Percentiles rank a stretch among this genome's conserved stretches.
Conservation (phyloP, 2,329 filamentous ascomycete genomes). For the Aureobasidium sp. region DNA sequence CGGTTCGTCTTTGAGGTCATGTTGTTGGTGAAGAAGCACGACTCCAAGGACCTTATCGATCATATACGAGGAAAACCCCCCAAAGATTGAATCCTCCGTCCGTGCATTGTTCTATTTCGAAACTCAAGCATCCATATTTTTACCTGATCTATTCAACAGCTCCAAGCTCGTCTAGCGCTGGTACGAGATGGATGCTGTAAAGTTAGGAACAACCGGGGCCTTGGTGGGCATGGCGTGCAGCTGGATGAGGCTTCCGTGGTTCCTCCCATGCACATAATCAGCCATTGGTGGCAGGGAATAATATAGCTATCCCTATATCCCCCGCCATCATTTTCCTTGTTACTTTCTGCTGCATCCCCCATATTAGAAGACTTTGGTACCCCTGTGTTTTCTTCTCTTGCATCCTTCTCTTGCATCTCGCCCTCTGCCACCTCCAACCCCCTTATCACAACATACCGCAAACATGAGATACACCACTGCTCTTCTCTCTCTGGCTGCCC, state of each 20-base stretch:
- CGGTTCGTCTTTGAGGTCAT: not conserved
- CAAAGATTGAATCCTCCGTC: slow-evolving; percentile 6
- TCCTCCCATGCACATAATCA: not conserved
- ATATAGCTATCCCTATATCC: slow-evolving; percentile 1
- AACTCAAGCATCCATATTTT: slow-evolving; percentile 11
- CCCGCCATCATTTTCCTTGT: not conserved
- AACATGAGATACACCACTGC: slow-evolving; percentile 9
- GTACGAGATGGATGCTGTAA: not conserved
- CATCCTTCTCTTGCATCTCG: slow-evolving; percentile 6
- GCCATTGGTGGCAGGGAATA: slow-evolving; percentile 6
- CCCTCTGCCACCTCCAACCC: not conserved
- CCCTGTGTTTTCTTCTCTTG: slow-evolving; percentile 2
- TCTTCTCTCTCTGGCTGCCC: slow-evolving; percentile 4
- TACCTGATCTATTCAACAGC: not conserved
- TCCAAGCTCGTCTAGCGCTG: slow-evolving; percentile 1
- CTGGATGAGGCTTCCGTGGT: not conserved
- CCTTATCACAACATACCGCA: not conserved
- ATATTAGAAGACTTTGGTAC: slow-evolving; percentile 1
- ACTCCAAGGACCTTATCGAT: not conserved
- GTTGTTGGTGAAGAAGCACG: not conserved
- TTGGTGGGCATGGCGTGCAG: slow-evolving; percentile 3
- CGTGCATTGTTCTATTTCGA: slow-evolving; percentile 7
- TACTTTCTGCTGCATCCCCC: not conserved
- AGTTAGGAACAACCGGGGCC: not conserved
- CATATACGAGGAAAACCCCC: not conserved